Conservation (phyloP, 2,329 filamentous ascomycete genomes). For the Scolecobasidium constrictum region DNA sequence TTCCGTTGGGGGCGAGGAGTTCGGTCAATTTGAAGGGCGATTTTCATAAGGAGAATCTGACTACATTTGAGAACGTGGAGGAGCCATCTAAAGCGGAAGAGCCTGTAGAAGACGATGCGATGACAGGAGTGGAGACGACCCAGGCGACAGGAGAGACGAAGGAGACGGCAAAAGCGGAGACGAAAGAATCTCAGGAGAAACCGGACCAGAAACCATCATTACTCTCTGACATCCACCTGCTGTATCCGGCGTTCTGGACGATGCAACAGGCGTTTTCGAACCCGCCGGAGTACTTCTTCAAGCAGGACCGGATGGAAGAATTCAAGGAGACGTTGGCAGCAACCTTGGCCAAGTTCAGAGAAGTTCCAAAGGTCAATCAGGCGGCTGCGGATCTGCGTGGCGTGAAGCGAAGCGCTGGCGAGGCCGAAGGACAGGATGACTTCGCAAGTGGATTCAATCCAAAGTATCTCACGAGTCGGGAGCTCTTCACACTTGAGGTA, state of each 20-base stretch:
- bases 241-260: conserved; percentile 93
- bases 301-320: conserved; percentile 18
- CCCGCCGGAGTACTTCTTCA: conserved; percentile 58
- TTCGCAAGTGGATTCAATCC: conserved; percentile 76
- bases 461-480: conserved; percentile 94
- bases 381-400: conserved; percentile 57
- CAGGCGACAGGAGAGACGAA: conserved; percentile 31
- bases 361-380: conserved; percentile 55
- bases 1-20: conserved; percentile 90
- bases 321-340: conserved; percentile 54
- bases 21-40: conserved; percentile 94
- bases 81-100: conserved; percentile 24
- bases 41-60: conserved; percentile 92
- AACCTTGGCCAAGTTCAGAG: conserved; percentile 66
- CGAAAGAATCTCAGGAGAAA: conserved; percentile 26
- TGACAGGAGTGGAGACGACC: conserved; percentile 15
- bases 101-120: conserved; percentile 52
- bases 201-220: conserved; percentile 21
- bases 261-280: conserved; percentile 87
- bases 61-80: conserved; percentile 58
- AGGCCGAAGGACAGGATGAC: conserved; percentile 48
- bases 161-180: conserved; percentile 19
- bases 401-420: conserved; percentile 59
- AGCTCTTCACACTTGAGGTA: conserved; percentile 92
- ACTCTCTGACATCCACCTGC: conserved; percentile 49